phyloP scores from a whole-genome alignment of 192 early-diverging fungal genomes.

The Umbelopsis ramanniana region DNA sequence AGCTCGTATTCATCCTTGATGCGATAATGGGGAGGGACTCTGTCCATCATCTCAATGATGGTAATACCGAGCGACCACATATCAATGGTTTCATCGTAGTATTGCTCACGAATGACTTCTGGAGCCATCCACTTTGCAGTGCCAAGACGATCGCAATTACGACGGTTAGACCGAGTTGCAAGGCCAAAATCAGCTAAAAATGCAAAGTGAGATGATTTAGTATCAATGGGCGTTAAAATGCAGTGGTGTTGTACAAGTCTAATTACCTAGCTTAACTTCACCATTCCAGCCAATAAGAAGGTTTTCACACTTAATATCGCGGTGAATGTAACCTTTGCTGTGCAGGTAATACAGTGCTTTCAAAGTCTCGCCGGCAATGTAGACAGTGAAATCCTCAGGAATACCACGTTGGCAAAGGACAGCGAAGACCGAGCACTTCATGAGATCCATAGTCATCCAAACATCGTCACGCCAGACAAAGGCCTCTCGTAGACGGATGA shows the following conservation, averaged over 20 bases:
- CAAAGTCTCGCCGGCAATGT: conserved; percentile 41
- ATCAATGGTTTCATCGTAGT: conserved; percentile 52
- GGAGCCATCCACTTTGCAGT: conserved; percentile 56
- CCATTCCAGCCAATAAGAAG: conserved; percentile 44
- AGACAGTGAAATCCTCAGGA: conserved; percentile 44
- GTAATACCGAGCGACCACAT: conserved; percentile 56
- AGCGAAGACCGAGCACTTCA: conserved; percentile 42
- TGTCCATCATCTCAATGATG: conserved; percentile 54
- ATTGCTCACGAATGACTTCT: conserved; percentile 48
- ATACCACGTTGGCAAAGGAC: conserved; percentile 44
- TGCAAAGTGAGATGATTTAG: not conserved
- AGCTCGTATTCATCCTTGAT: conserved; percentile 38
- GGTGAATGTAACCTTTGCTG: conserved; percentile 48
- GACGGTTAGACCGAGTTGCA: conserved; percentile 33
- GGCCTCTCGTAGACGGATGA: conserved; percentile 41
- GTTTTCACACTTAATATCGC: conserved; percentile 54
- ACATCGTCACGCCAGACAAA: conserved; percentile 42
- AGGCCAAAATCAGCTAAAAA: conserved; percentile 46
- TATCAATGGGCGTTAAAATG: not conserved
- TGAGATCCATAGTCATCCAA: conserved; percentile 46
- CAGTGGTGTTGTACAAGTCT: not conserved
- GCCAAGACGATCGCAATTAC: conserved; percentile 39
- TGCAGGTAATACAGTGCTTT: conserved; percentile 47
- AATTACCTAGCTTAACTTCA: conserved; percentile 48
- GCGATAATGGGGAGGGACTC: conserved; percentile 47